Evolutionary conservation across 768 basidiomycete genomes (phyloP).

Genomic region (Psilocybe subaeruginosa): DNA sequence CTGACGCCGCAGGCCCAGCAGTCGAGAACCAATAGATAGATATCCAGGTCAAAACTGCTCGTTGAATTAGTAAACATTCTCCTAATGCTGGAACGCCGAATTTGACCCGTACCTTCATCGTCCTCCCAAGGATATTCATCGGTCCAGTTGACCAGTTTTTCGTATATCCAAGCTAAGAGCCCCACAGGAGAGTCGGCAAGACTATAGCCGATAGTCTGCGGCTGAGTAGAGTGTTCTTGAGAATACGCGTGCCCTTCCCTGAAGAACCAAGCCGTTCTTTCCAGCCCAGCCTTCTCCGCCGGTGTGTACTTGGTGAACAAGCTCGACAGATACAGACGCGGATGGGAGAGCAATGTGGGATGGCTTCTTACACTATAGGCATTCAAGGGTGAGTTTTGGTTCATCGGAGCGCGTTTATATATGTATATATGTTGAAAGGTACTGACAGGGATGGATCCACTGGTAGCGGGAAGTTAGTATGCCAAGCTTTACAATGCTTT

Average conservation of each 20-base stretch:
- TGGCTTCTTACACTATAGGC: background rate
- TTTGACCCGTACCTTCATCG: slow-evolving; percentile 45
- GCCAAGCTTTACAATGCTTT: slow-evolving; percentile 50
- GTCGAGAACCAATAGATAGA: slow-evolving; percentile 59
- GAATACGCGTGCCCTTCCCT: slow-evolving; percentile 34
- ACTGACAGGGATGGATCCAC: slow-evolving; percentile 21
- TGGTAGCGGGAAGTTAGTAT: slow-evolving; percentile 43
- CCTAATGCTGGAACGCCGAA: background rate
- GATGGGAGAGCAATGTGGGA: slow-evolving; percentile 20
- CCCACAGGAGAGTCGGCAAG: slow-evolving; percentile 61
- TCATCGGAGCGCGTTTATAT: background rate
- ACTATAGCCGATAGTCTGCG: slow-evolving; percentile 54
- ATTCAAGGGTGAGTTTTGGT: background rate
- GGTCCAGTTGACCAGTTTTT: slow-evolving; percentile 47
- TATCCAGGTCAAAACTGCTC: slow-evolving; percentile 54
- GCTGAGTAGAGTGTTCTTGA: slow-evolving; percentile 41
- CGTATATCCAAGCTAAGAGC: slow-evolving; percentile 54
- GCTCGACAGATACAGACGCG: slow-evolving; percentile 25
- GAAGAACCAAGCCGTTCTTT: background rate
- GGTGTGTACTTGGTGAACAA: slow-evolving; percentile 25
- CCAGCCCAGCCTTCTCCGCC: background rate
- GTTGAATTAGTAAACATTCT: background rate
- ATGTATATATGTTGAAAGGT: no score
- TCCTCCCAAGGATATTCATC: slow-evolving; percentile 58
- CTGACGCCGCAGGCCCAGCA: slow-evolving; percentile 55